A percentile compares a stretch with the other conserved stretches of the same genome.
phyloP scores from a whole-genome alignment of 2,329 filamentous ascomycete species.

The Aspergillus ochraceus region DNA sequence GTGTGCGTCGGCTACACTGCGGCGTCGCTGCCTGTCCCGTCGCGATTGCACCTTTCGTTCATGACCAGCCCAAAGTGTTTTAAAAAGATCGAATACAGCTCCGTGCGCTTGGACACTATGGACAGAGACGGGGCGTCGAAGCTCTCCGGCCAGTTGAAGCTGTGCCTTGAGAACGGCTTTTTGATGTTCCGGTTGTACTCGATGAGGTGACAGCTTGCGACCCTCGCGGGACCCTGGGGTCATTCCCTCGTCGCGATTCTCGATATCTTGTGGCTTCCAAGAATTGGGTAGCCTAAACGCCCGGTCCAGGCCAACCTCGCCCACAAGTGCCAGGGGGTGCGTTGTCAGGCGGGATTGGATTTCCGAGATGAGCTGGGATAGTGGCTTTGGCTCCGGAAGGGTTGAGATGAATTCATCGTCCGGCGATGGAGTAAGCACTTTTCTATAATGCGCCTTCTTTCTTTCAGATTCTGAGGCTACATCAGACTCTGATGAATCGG shows the following conservation, averaged over 20 bases:
- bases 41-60: conserved; percentile 54
- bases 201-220: conserved; percentile 56
- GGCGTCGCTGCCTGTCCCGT: conserved; percentile 42
- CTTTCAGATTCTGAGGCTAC: conserved; percentile 18
- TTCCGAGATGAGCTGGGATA: conserved; percentile 53
- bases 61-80: conserved; percentile 58
- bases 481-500: conserved; percentile 19
- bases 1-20: conserved; percentile 33
- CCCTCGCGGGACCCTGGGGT: conserved; percentile 64
- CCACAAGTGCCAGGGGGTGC: conserved; percentile 58
- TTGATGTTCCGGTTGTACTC: conserved; percentile 59
- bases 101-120: conserved; percentile 67
- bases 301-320: conserved; percentile 64
- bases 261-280: conserved; percentile 40
- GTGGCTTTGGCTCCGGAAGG: conserved; percentile 55
- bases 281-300: conserved; percentile 60
- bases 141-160: conserved; percentile 58
- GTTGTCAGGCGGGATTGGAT: conserved; percentile 49
- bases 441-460: conserved; percentile 54
- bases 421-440: conserved; percentile 51
- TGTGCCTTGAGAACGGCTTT: conserved; percentile 58
- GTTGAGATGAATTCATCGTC: conserved; percentile 49
- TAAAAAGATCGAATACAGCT: conserved; percentile 55
- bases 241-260: conserved; percentile 37
- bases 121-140: conserved; percentile 58